A percentile compares a stretch with the other conserved stretches of the same genome.
phyloP scores from a whole-genome alignment of 2,329 filamentous ascomycete genomes.

The Aplosporella prunicola region DNA sequence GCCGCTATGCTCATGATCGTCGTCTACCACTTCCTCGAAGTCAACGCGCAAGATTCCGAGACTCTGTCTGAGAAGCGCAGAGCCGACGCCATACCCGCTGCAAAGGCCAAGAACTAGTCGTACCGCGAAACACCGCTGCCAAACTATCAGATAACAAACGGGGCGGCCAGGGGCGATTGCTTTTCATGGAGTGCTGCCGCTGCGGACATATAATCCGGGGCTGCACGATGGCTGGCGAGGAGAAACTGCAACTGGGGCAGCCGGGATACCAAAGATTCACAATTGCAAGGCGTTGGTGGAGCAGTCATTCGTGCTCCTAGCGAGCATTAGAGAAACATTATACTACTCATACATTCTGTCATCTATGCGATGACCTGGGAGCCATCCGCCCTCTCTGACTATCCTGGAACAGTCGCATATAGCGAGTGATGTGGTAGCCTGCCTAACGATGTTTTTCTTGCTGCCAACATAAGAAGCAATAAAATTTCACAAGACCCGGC shows the following conservation, averaged over 20 bases:
- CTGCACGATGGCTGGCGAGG: background rate
- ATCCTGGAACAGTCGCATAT: too few species aligned
- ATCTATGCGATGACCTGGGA: too few species aligned
- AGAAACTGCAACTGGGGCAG: constrained; percentile 1
- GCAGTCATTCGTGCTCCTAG: background rate
- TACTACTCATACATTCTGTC: too few species aligned
- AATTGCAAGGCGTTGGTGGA: constrained; percentile 7
- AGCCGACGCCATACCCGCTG: constrained; percentile 22
- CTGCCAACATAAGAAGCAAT: too few species aligned
- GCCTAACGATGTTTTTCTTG: too few species aligned
- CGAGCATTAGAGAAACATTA: background rate
- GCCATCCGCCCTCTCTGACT: too few species aligned
- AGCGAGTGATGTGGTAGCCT: too few species aligned
- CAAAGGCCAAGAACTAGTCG: constrained; percentile 22
- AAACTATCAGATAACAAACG: background rate
- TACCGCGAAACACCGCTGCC: background rate
- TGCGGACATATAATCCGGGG: background rate
- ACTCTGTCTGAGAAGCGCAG: constrained; percentile 21
- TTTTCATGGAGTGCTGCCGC: background rate
- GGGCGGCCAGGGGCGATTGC: background rate
- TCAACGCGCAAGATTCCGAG: constrained; percentile 62
- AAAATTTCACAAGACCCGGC: background rate
- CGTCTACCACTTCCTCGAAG: constrained; percentile 90
- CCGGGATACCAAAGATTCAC: constrained; percentile 4
- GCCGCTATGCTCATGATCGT: constrained; percentile 87